phyloP scores from a whole-genome alignment of 495 filamentous ascomycete genomes.

The Margaritispora aquatica region DNA sequence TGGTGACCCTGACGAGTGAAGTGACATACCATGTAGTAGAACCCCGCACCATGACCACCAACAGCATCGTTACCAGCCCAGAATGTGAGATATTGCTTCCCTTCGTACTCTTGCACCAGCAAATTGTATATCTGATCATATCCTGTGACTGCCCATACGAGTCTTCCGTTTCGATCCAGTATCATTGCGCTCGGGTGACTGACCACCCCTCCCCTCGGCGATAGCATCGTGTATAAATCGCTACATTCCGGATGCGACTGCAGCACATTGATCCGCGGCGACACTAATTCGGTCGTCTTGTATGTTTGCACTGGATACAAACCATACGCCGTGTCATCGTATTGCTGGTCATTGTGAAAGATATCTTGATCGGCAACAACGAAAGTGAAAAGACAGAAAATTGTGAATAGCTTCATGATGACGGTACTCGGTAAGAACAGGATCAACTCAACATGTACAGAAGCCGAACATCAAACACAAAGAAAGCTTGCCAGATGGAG shows the following conservation, averaged over 20 bases:
- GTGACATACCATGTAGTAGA: slow-evolving; percentile 44
- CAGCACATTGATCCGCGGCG: slow-evolving; percentile 34
- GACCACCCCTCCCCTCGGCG: slow-evolving; percentile 35
- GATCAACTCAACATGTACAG: too few relatives aligned
- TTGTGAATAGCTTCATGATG: neutral
- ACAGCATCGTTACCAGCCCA: slow-evolving; percentile 43
- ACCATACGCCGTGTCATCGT: slow-evolving; percentile 32
- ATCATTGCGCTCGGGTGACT: slow-evolving; percentile 36
- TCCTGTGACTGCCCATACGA: slow-evolving; percentile 35
- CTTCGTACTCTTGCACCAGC: slow-evolving; percentile 35
- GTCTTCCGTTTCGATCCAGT: slow-evolving; percentile 35
- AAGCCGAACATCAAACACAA: too few relatives aligned
- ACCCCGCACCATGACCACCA: slow-evolving; percentile 41
- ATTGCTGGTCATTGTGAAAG: slow-evolving; percentile 21
- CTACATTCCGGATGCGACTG: slow-evolving; percentile 29
- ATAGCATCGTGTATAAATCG: slow-evolving; percentile 34
- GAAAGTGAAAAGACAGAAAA: neutral
- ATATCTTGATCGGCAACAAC: neutral
- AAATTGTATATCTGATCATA: slow-evolving; percentile 35
- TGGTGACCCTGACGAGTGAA: too few relatives aligned
- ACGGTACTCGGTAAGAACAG: neutral
- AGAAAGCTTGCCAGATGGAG: too few relatives aligned
- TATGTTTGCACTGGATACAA: slow-evolving; percentile 35
- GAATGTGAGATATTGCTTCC: slow-evolving; percentile 41
- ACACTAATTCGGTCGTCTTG: slow-evolving; percentile 29